A percentile compares a stretch with the other conserved stretches of the same genome.
Conservation (phyloP, 352 stramenopile genomes). For the Phytophthora ramorum region DNA sequence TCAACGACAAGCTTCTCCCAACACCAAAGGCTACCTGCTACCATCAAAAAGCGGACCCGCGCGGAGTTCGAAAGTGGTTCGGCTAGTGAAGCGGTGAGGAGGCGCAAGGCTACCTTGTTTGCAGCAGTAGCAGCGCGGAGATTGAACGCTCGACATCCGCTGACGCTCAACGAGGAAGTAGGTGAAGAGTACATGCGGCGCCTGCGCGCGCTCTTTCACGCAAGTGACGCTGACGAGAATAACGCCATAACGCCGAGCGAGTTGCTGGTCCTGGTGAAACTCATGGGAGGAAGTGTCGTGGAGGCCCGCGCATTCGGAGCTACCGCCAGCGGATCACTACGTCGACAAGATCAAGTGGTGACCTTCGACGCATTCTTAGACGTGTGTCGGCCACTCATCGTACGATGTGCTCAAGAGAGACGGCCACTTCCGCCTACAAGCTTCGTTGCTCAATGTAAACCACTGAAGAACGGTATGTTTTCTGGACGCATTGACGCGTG, state of each 20-base stretch:
- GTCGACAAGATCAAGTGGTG: constrained; percentile 7
- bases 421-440: constrained; percentile 28
- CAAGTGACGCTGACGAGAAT: constrained; percentile 46
- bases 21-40: background rate
- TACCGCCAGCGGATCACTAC: constrained; percentile 11
- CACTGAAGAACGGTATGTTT: constrained; percentile 58
- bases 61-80: constrained; percentile 2
- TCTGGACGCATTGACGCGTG: too few relatives aligned
- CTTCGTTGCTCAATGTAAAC: constrained; percentile 49
- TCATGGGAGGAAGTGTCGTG: constrained; percentile 32
- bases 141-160: constrained; percentile 8
- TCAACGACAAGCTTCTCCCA: constrained; percentile 4
- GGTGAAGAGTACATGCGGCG: constrained; percentile 37
- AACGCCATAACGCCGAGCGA: constrained; percentile 37
- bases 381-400: constrained; percentile 26
- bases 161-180: constrained; percentile 27
- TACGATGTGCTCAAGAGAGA: constrained; percentile 15
- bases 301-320: constrained; percentile 7
- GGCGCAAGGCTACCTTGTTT: constrained; percentile 29
- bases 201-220: constrained; percentile 39
- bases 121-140: constrained; percentile 17
- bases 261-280: constrained; percentile 35
- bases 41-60: constrained; percentile 21
- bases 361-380: constrained; percentile 38
- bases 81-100: constrained; percentile 5